These are phyloP conservation scores for Lupinus albus DNA, from an alignment of 306 rosid genomes.

Conservation along the genomic window DNA sequence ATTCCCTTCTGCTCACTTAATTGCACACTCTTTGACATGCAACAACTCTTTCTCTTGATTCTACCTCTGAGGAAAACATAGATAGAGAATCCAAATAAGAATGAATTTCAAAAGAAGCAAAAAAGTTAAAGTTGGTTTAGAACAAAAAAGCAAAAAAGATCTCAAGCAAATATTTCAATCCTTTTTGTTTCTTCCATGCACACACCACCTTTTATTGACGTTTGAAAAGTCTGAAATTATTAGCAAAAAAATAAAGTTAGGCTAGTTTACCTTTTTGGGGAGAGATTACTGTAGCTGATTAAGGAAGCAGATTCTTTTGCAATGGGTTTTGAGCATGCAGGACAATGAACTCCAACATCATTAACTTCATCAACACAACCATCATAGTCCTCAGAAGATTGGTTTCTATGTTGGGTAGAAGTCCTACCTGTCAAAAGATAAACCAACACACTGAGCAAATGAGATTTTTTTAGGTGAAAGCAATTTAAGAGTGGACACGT, in stretches of 20 bases:
- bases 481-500: background rate
- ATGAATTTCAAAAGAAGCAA: conserved; percentile 25
- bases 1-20: conserved; percentile 42
- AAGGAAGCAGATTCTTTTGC: conserved; percentile 64
- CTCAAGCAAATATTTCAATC: conserved; percentile 18
- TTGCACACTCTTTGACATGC: conserved; percentile 41
- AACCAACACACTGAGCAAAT: background rate
- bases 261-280: conserved; percentile 61
- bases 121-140: conserved; percentile 36
- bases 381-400: conserved; percentile 59
- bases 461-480: conserved; percentile 2
- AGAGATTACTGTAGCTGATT: conserved; percentile 40
- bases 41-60: conserved; percentile 59
- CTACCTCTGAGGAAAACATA: conserved; percentile 45
- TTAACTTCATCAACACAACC: conserved; percentile 70
- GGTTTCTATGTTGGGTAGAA: conserved; percentile 47
- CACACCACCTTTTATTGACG: conserved; percentile 33
- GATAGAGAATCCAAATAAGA: conserved; percentile 21
- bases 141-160: conserved; percentile 37
- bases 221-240: conserved; percentile 51
- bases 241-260: background rate
- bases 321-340: conserved; percentile 38
- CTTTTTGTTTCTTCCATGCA: conserved; percentile 47
- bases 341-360: conserved; percentile 45
- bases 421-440: conserved; percentile 55